Conservation (phyloP, 1,139 yeast species). For the Pneumocystis jirovecii region DNA sequence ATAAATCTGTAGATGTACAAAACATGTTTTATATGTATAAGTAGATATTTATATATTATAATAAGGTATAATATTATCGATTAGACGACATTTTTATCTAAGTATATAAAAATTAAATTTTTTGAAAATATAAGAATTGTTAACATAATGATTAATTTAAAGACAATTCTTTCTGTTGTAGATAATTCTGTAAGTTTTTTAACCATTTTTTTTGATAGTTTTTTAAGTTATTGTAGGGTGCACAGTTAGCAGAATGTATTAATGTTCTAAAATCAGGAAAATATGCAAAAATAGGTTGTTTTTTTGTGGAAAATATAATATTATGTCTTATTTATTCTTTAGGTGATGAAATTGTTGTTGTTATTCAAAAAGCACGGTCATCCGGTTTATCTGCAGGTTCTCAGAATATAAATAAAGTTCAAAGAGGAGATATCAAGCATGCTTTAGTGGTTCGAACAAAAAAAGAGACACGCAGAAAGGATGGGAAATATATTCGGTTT, state of each 20-base stretch:
- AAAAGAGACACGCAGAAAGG: conserved; percentile 69
- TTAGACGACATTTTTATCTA: no score
- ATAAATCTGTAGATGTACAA: no score
- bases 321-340: not conserved
- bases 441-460: conserved; percentile 91
- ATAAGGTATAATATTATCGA: no score
- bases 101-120: not conserved
- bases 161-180: conserved; percentile 17
- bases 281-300: conserved; percentile 10
- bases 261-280: conserved; percentile 86
- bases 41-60: no score
- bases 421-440: conserved; percentile 89
- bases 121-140: not conserved
- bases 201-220: not conserved
- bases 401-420: conserved; percentile 57
- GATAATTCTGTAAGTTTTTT: conserved; percentile 17
- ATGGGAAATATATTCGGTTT: conserved; percentile 74
- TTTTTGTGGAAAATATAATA: not conserved
- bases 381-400: conserved; percentile 27
- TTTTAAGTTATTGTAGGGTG: conserved; percentile 36
- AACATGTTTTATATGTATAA: no score
- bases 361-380: conserved; percentile 83
- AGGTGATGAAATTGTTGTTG: conserved; percentile 77
- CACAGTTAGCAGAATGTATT: conserved; percentile 88
- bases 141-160: conserved; percentile 17